Conservation (phyloP, 495 filamentous ascomycete genomes). For the Poronia punctata region DNA sequence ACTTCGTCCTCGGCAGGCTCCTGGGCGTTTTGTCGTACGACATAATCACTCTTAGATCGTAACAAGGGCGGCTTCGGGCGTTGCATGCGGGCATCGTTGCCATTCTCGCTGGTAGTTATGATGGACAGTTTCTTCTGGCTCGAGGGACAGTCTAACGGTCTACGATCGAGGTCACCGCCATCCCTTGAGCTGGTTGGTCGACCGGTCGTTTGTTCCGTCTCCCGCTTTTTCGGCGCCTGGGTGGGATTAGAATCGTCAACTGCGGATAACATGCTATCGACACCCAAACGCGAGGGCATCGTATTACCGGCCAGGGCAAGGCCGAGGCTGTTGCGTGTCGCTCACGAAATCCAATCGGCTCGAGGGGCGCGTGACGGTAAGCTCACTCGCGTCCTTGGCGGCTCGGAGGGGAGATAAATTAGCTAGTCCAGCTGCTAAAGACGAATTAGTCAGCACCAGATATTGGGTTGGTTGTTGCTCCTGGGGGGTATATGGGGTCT, state of each 20-base stretch:
- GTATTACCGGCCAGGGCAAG: constrained; percentile 10
- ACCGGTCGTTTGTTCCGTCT: constrained; percentile 11
- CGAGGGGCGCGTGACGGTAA: no score
- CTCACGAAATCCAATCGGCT: neutral
- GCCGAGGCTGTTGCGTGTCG: constrained; percentile 2
- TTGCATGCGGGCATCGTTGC: constrained; percentile 16
- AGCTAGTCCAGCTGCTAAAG: no score
- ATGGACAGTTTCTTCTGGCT: constrained; percentile 16
- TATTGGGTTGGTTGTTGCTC: no score
- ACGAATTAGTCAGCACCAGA: no score
- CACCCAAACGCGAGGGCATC: constrained; percentile 19
- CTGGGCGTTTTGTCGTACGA: constrained; percentile 37
- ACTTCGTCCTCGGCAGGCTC: constrained; percentile 33
- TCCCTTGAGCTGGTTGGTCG: constrained; percentile 19
- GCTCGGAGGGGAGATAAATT: no score
- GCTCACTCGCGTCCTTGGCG: no score
- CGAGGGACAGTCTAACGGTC: constrained; percentile 27
- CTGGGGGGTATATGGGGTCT: no score
- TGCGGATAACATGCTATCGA: constrained; percentile 11
- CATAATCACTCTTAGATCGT: constrained; percentile 68
- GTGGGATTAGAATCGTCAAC: neutral
- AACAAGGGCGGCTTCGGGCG: constrained; percentile 51
- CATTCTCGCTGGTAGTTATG: constrained; percentile 19
- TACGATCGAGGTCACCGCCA: constrained; percentile 20
- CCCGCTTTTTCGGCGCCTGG: constrained; percentile 1